These are phyloP conservation scores for Colletotrichum paranaense DNA, from an alignment of 2,329 filamentous ascomycete genomes.

Conservation along the genomic window DNA sequence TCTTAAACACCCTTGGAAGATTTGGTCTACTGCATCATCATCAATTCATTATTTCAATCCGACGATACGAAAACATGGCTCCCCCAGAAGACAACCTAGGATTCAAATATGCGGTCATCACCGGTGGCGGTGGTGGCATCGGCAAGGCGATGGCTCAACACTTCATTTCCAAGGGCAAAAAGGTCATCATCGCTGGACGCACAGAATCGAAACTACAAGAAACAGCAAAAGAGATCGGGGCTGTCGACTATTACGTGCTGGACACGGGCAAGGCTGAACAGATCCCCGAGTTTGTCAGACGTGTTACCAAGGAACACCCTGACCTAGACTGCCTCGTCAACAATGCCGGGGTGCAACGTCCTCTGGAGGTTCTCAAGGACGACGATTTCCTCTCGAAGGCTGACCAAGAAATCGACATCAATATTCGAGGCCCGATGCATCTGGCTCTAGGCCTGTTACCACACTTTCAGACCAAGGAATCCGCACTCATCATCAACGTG, in stretches of 20 bases:
- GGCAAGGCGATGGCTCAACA: conserved; percentile 60
- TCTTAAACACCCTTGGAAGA: background rate
- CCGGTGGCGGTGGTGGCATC: conserved; percentile 64
- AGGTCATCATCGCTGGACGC: conserved; percentile 63
- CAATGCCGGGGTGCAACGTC: conserved; percentile 69
- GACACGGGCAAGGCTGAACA: conserved; percentile 59
- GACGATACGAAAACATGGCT: background rate
- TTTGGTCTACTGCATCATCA: background rate
- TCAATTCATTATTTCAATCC: background rate
- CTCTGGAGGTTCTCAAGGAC: conserved; percentile 55
- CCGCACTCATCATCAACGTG: conserved; percentile 63
- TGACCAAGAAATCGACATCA: conserved; percentile 68
- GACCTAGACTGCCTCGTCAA: conserved; percentile 67
- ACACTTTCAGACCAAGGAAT: conserved; percentile 57
- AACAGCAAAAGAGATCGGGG: conserved; percentile 55
- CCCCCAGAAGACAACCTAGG: conserved; percentile 38
- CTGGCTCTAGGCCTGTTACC: conserved; percentile 59
- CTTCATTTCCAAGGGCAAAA: conserved; percentile 58
- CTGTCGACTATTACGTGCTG: conserved; percentile 61
- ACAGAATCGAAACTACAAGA: conserved; percentile 64
- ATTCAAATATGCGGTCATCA: conserved; percentile 59
- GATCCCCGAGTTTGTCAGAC: conserved; percentile 57
- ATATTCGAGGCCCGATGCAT: conserved; percentile 69
- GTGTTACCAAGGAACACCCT: conserved; percentile 58
- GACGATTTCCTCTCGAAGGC: conserved; percentile 60